Conservation (phyloP, 106 monocot genomes). For the Dioscorea alata region DNA sequence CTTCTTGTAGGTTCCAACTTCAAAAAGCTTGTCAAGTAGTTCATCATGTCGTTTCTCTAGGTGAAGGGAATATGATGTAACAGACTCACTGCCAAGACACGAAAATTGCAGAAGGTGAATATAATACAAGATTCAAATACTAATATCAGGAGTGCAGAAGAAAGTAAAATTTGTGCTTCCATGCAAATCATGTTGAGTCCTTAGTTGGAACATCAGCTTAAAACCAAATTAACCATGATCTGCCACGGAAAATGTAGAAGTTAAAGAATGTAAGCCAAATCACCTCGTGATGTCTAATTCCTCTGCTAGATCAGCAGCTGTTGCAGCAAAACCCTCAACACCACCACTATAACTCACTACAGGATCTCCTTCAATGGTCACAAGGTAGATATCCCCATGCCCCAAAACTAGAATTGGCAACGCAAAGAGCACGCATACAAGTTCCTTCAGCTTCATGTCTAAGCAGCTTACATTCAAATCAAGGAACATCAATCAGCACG, state of each 20-base stretch:
- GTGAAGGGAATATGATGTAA: conserved; percentile 75
- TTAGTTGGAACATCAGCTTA: too few relatives aligned
- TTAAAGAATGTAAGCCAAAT: too few relatives aligned
- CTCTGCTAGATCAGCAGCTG: conserved; percentile 51
- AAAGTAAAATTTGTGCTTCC: too few relatives aligned
- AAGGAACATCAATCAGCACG: neutral
- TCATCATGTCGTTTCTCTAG: conserved; percentile 71
- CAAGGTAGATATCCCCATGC: conserved; percentile 60
- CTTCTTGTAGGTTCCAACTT: conserved; percentile 70
- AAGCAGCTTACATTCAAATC: neutral
- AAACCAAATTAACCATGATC: too few relatives aligned
- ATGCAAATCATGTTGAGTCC: too few relatives aligned
- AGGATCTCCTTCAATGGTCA: conserved; percentile 84
- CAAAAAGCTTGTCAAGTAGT: conserved; percentile 77
- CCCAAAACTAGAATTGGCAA: conserved; percentile 31
- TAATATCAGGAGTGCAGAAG: too few relatives aligned
- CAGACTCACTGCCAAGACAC: conserved; percentile 50
- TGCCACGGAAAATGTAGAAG: too few relatives aligned
- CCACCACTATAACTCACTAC: conserved; percentile 81
- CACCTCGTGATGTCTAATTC: conserved; percentile 85
- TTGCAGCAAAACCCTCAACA: conserved; percentile 81
- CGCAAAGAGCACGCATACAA: conserved; percentile 21
- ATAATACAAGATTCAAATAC: too few relatives aligned
- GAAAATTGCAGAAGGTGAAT: too few relatives aligned
- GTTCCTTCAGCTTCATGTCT: conserved; percentile 25